Evolutionary conservation across 73 alveolate species (phyloP), one percentile per base, ranked within the genome.

Genomic region (Tetrahymena elliotti): DNA sequence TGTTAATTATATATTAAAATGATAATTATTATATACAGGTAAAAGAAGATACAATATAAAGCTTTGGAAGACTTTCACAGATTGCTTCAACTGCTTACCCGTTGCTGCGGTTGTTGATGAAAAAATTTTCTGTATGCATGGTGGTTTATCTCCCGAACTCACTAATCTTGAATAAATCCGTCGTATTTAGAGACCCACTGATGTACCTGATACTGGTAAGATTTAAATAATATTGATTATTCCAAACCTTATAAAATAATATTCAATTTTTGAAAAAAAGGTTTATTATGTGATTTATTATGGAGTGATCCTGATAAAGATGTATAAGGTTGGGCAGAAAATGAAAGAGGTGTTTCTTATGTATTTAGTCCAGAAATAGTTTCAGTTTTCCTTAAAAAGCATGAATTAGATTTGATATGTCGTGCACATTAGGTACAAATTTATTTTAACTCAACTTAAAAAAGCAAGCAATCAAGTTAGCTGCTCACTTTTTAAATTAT

Each of bases 281-380:
- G 98, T 18, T 84, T 98, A 68, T 93, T 98, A 35, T 98, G 99
- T 83, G 99, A 97, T 95, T 95, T 98, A 93, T 95, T 94, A 10
- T 97, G 99, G 99, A 93, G 98, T 34, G 99, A 98, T 94, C 99
- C 99, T 16, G 99, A 98, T 84, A 98, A 97, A 83, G 99, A 98
- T 94, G 97, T 97, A 53, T 97, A 97, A 84, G 99, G 99, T 39
- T 99, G 99, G 99, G 99, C 99, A 3, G 97, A 98, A 94, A 98
- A 98, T 95, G 99, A 99, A 93, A 97, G 99, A 83, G 99, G 99
- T 22, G 99, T 99, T 27, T 96, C 99, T 39, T 99, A 98, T 97
- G 98, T 98, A 38, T 99, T 98, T 93, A 99, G 99, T 88, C 98
- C 97, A 27, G 99, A 99, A 92, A 98, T 99, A 34, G 99, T 99